These are phyloP conservation scores for Speleostelium caveatum DNA, from an alignment of 78 protist genomes.

Conservation along the genomic window DNA sequence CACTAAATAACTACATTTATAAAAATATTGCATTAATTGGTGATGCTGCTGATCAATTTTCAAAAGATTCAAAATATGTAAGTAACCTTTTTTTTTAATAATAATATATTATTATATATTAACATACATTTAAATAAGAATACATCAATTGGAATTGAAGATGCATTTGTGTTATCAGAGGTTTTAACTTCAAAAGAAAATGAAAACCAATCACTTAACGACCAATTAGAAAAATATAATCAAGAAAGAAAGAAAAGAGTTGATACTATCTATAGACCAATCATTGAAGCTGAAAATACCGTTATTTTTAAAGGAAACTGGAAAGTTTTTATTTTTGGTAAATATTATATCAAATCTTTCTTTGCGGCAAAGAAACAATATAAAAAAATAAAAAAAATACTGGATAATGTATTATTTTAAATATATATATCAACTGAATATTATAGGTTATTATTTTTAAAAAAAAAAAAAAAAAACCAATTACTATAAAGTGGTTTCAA, in stretches of 20 bases:
- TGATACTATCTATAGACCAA: neutral
- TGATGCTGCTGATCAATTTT: slow-evolving; percentile 25
- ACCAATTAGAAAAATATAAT: too few species aligned
- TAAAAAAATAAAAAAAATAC: too few species aligned
- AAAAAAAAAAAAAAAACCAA: too few species aligned
- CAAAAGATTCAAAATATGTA: slow-evolving; percentile 15
- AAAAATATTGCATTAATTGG: slow-evolving; percentile 17
- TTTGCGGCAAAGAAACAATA: too few species aligned
- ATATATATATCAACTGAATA: too few species aligned
- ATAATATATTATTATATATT: too few species aligned
- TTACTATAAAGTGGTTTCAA: too few species aligned
- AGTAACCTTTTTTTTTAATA: too few species aligned
- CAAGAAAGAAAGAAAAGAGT: neutral
- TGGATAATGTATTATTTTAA: too few species aligned
- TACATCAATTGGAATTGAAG: slow-evolving; percentile 34
- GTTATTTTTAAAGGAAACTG: neutral
- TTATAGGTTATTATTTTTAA: too few species aligned
- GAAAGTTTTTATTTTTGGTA: neutral
- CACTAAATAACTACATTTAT: neutral
- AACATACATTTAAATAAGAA: too few species aligned
- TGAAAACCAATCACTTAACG: neutral
- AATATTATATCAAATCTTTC: too few species aligned
- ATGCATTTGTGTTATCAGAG: slow-evolving; percentile 1
- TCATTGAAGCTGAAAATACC: neutral
- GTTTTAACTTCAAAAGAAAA: neutral